These are phyloP conservation scores for Trypanosoma conorhini DNA, from an alignment of 208 protist species.

Conservation along the genomic window DNA sequence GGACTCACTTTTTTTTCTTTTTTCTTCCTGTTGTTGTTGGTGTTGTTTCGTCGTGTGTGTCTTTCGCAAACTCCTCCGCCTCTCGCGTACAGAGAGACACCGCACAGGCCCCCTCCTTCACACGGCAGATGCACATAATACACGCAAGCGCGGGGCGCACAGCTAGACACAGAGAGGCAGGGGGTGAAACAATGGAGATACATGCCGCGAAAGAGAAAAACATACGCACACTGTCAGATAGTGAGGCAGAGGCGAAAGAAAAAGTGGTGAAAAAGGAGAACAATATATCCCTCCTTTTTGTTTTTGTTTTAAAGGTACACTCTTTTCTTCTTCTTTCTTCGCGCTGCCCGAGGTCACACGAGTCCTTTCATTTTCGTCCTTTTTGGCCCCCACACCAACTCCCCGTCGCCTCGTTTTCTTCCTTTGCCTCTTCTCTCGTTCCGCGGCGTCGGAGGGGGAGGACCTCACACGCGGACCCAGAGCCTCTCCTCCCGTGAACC, in stretches of 20 bases:
- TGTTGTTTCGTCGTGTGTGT: neutral
- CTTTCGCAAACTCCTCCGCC: neutral
- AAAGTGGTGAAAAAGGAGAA: neutral
- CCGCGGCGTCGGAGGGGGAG: neutral
- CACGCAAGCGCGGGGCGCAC: neutral
- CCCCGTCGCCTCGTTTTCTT: neutral
- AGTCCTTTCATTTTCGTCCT: neutral
- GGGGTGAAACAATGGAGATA: neutral
- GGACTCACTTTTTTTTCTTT: neutral
- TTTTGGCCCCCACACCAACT: neutral
- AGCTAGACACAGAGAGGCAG: neutral
- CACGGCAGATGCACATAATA: neutral
- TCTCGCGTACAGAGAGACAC: neutral
- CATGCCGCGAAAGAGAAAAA: neutral
- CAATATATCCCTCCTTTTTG: neutral
- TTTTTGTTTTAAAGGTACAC: too few species aligned
- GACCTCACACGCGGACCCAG: neutral
- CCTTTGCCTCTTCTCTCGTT: neutral
- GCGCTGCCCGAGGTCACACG: neutral
- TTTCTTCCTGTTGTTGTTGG: neutral
- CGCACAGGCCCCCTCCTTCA: neutral
- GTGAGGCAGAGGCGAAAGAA: neutral
- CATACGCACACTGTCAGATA: neutral
- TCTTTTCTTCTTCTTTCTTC: constrained; percentile 1
- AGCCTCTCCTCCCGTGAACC: neutral